Conservation (phyloP, 768 basidiomycete genomes). For the Tricholoma furcatifolium region DNA sequence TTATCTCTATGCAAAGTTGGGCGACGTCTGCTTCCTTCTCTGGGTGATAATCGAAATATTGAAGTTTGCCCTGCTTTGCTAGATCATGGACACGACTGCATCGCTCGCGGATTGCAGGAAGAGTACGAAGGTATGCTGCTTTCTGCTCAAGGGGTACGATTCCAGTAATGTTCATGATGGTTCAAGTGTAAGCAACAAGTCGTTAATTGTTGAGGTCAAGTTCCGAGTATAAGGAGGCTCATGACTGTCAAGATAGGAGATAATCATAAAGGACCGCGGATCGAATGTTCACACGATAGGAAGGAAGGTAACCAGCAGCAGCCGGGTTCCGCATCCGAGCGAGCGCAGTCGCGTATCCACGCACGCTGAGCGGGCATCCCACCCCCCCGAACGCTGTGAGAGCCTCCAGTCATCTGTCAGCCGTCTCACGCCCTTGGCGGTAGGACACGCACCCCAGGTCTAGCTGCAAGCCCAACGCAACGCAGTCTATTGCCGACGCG, state of each 20-base stretch:
- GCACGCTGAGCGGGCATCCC: too few relatives aligned
- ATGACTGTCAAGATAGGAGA: not conserved
- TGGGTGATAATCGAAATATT: slow-evolving; percentile 86
- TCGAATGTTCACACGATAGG: too few relatives aligned
- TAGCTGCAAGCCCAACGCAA: too few relatives aligned
- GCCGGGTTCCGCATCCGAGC: too few relatives aligned
- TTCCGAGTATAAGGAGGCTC: slow-evolving; percentile 2
- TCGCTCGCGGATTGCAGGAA: slow-evolving; percentile 88
- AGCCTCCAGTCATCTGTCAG: too few relatives aligned
- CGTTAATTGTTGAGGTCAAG: slow-evolving; percentile 1
- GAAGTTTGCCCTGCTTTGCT: slow-evolving; percentile 68
- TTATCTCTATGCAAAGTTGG: slow-evolving; percentile 73
- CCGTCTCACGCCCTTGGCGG: too few relatives aligned
- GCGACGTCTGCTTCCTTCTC: slow-evolving; percentile 70
- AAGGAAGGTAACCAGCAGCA: too few relatives aligned
- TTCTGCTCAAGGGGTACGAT: slow-evolving; percentile 33
- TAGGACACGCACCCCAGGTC: too few relatives aligned
- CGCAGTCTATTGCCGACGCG: too few relatives aligned
- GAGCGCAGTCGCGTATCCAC: too few relatives aligned
- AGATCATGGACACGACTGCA: slow-evolving; percentile 78
- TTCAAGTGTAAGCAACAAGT: not conserved
- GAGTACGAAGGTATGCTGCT: slow-evolving; percentile 74
- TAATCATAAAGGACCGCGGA: not conserved
- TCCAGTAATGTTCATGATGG: slow-evolving; percentile 30
- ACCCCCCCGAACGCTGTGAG: too few relatives aligned